phyloP scores from a whole-genome alignment of 2,329 filamentous ascomycete genomes.

The Aspergillus uvarum region DNA sequence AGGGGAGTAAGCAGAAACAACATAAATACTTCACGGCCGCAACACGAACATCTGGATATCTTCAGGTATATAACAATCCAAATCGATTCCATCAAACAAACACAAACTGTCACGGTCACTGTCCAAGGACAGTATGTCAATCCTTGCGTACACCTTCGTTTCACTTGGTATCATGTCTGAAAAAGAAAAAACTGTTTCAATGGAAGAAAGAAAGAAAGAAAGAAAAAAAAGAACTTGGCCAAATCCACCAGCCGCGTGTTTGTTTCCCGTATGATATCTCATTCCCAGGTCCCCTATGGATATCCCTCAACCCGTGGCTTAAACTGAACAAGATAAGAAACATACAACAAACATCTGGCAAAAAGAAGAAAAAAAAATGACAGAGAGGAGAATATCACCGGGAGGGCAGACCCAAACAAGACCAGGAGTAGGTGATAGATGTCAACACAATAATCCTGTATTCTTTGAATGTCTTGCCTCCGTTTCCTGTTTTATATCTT shows the following conservation, averaged over 20 bases:
- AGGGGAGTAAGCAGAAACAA: too few relatives aligned
- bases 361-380: neutral
- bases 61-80: too few relatives aligned
- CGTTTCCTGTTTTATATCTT: slow-evolving; percentile 9
- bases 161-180: slow-evolving; percentile 30
- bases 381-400: slow-evolving; percentile 2
- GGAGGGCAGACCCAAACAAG: neutral
- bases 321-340: neutral
- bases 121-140: slow-evolving; percentile 14
- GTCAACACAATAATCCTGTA: slow-evolving; percentile 1
- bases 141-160: slow-evolving; percentile 28
- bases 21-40: neutral
- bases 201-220: neutral
- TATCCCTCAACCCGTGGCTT: too few relatives aligned
- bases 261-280: neutral
- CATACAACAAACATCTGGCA: slow-evolving; percentile 2
- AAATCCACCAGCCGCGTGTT: slow-evolving; percentile 9
- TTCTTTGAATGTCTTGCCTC: slow-evolving; percentile 3
- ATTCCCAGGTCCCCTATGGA: too few relatives aligned
- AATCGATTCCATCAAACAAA: too few relatives aligned
- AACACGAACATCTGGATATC: too few relatives aligned
- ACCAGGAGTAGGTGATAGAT: neutral
- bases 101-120: neutral
- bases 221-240: neutral
- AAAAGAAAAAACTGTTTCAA: slow-evolving; percentile 14